phyloP scores from a whole-genome alignment of 2,329 filamentous ascomycete genomes.

The Colletotrichum scovillei region DNA sequence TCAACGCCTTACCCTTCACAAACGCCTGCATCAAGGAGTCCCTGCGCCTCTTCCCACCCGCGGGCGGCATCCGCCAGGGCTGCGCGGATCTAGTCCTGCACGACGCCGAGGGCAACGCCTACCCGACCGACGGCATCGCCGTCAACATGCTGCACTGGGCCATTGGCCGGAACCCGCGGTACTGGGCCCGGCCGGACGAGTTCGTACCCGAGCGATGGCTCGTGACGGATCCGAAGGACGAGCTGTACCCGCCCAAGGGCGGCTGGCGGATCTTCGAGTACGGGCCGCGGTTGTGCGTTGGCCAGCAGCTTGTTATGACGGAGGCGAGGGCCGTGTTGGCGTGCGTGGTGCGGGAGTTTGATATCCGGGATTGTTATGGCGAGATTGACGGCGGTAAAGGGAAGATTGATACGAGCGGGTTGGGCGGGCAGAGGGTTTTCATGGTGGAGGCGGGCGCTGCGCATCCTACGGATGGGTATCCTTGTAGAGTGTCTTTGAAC shows the following conservation, averaged over 20 bases:
- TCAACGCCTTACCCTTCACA: constrained; percentile 65
- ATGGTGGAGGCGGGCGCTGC: constrained; percentile 34
- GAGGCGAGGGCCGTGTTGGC: constrained; percentile 60
- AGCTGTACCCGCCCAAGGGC: constrained; percentile 40
- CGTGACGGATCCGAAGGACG: constrained; percentile 29
- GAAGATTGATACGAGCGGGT: constrained; percentile 21
- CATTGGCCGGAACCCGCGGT: constrained; percentile 51
- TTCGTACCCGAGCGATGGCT: constrained; percentile 63
- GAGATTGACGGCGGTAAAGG: constrained; percentile 26
- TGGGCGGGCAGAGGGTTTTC: constrained; percentile 27
- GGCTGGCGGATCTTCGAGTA: constrained; percentile 64
- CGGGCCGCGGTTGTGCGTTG: constrained; percentile 62
- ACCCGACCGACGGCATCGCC: constrained; percentile 56
- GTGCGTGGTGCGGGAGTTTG: constrained; percentile 58
- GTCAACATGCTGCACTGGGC: constrained; percentile 52
- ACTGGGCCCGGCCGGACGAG: constrained; percentile 55
- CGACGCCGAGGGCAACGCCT: constrained; percentile 55
- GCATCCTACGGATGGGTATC: constrained; percentile 32
- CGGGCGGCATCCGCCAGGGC: constrained; percentile 55
- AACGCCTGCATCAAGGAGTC: constrained; percentile 66
- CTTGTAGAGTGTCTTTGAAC: constrained; percentile 24
- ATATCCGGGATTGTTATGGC: constrained; percentile 40
- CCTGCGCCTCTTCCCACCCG: constrained; percentile 64
- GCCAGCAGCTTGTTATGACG: constrained; percentile 54
- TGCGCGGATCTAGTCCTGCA: constrained; percentile 50